phyloP scores from a whole-genome alignment of 192 early-diverging fungal species.

The Backusella mclennaniae region DNA sequence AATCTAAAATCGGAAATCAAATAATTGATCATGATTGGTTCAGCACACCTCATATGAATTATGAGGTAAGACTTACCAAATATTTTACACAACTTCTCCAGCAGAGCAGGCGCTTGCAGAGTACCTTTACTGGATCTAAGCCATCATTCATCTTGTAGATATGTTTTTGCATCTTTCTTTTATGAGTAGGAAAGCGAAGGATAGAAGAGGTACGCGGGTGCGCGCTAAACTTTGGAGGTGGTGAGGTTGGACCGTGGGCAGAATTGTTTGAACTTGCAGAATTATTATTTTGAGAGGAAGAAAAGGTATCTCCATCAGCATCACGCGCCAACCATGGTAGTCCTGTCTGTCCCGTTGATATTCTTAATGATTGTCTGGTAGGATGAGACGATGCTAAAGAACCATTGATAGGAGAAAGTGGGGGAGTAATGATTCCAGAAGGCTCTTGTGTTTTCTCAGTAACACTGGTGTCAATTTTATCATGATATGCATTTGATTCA shows the following conservation, averaged over 20 bases:
- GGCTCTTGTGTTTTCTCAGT: not conserved
- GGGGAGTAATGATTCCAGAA: not conserved
- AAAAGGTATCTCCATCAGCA: not conserved
- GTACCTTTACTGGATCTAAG: slow-evolving; percentile 2
- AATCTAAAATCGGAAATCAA: not conserved
- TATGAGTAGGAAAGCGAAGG: slow-evolving; percentile 2
- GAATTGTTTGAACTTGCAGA: not conserved
- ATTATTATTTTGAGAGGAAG: not conserved
- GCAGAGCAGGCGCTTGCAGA: not conserved
- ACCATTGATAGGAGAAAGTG: not conserved
- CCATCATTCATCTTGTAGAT: slow-evolving; percentile 12
- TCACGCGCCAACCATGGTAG: slow-evolving; percentile 3
- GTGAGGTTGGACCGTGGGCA: not conserved
- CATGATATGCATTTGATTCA: not conserved
- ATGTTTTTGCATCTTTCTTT: slow-evolving; percentile 9
- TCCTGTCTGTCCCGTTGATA: not conserved
- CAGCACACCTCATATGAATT: not conserved
- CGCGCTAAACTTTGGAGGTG: slow-evolving; percentile 4
- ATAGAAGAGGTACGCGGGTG: not conserved
- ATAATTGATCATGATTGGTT: not conserved
- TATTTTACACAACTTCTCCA: slow-evolving; percentile 10
- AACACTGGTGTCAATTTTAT: not conserved
- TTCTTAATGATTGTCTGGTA: slow-evolving; percentile 1
- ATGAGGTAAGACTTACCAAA: not conserved
- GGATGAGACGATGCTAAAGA: slow-evolving; percentile 6